These are phyloP conservation scores for Thermothelomyces thermophilus DNA, from an alignment of 2,329 filamentous ascomycete genomes.

Conservation along the genomic window DNA sequence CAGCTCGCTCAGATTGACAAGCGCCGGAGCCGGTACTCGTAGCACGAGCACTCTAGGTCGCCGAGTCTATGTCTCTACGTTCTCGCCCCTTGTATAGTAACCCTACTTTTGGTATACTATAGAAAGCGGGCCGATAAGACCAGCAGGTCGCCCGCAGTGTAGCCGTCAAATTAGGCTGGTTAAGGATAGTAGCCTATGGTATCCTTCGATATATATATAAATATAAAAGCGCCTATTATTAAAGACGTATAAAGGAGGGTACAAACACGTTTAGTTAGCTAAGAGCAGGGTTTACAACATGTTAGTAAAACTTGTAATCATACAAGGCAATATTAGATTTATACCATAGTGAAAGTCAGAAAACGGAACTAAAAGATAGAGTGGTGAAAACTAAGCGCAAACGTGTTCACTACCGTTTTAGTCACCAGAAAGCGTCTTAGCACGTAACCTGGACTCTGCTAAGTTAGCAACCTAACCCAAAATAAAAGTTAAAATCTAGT, in stretches of 20 bases:
- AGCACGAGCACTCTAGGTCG: conserved; percentile 9
- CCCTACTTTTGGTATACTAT: conserved; percentile 1
- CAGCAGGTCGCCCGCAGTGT: not conserved
- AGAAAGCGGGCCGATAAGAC: conserved; percentile 2
- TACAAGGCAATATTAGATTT: conserved; percentile 1
- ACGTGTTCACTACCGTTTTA: not conserved
- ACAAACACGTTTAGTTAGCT: conserved; percentile 1
- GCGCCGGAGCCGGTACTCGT: conserved; percentile 9
- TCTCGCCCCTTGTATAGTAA: conserved; percentile 8
- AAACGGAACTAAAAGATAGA: not conserved
- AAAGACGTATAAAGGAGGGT: conserved; percentile 3
- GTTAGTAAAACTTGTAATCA: not conserved
- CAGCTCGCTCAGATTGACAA: conserved; percentile 9
- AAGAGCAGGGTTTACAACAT: not conserved
- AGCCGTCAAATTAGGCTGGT: conserved; percentile 1
- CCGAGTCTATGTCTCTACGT: conserved; percentile 3
- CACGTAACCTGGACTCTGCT: not conserved
- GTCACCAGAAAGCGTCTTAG: not conserved
- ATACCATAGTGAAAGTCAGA: not conserved
- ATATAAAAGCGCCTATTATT: conserved; percentile 2
- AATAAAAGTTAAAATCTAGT: not conserved
- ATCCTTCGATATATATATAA: conserved; percentile 1
- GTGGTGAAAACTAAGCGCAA: not conserved
- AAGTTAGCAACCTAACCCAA: not conserved
- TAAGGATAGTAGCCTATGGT: not conserved